These are phyloP conservation scores for Amorphotheca resinae DNA, from an alignment of 495 filamentous ascomycete genomes.

Conservation along the genomic window DNA sequence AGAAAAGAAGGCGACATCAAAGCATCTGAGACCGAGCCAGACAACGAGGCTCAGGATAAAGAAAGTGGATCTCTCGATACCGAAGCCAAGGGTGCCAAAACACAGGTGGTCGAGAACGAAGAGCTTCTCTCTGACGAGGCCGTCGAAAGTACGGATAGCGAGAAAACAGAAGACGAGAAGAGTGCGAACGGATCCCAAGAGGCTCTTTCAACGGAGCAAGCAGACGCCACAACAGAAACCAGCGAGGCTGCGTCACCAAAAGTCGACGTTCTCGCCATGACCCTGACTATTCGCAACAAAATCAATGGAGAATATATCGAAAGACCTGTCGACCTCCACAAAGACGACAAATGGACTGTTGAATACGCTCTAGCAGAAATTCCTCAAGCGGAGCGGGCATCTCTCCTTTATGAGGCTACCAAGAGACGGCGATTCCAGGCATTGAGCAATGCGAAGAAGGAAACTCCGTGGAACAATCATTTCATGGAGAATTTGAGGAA, in stretches of 20 bases:
- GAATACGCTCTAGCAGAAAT: constrained; percentile 63
- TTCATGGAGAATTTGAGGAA: constrained; percentile 33
- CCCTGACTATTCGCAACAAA: constrained; percentile 55
- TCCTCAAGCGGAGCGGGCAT: constrained; percentile 21
- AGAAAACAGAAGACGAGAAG: neutral
- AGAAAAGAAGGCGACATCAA: constrained; percentile 12
- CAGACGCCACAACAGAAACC: neutral
- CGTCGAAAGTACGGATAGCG: neutral
- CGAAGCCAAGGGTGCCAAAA: neutral
- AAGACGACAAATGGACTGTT: constrained; percentile 53
- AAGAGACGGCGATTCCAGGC: constrained; percentile 38
- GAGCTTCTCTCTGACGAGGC: neutral
- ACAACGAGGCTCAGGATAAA: no score
- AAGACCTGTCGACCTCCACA: constrained; percentile 41
- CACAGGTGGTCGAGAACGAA: neutral
- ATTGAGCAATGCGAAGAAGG: constrained; percentile 27
- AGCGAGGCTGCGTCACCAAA: neutral
- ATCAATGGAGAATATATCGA: constrained; percentile 53
- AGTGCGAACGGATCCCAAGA: neutral
- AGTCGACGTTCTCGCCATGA: constrained; percentile 49
- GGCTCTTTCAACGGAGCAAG: neutral
- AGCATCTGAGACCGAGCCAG: constrained; percentile 3
- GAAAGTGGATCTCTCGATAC: neutral
- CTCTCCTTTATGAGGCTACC: constrained; percentile 35
- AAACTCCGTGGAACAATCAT: constrained; percentile 21